Evolutionary conservation across 768 basidiomycete genomes (phyloP).

Genomic region (Mycena chlorophos): DNA sequence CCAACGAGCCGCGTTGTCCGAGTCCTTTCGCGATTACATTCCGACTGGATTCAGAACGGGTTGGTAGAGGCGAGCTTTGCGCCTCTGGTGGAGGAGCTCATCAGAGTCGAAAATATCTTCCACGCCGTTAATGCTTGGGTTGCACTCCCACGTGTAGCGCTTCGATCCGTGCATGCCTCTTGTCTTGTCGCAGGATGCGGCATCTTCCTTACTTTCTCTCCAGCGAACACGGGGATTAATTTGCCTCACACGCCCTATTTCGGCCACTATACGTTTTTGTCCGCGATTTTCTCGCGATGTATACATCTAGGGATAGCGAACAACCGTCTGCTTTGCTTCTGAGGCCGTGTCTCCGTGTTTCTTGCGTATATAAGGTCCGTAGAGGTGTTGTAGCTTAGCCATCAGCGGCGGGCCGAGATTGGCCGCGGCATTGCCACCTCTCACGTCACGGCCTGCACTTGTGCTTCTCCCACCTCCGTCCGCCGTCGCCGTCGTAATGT

Average conservation of each 20-base stretch:
- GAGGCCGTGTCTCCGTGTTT: background rate
- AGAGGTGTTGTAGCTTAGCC: too few species aligned
- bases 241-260: background rate
- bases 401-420: too few species aligned
- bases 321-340: background rate
- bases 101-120: conserved; percentile 9
- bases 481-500: too few species aligned
- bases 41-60: conserved; percentile 2
- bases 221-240: background rate
- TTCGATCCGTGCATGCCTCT: background rate
- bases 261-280: background rate
- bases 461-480: too few species aligned
- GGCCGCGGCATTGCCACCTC: too few species aligned
- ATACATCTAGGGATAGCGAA: background rate
- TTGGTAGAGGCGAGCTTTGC: background rate
- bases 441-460: too few species aligned
- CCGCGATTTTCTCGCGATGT: background rate
- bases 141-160: conserved; percentile 2
- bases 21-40: too few species aligned
- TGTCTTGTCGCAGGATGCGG: background rate
- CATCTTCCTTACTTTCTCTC: background rate
- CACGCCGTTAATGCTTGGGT: background rate
- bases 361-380: too few species aligned
- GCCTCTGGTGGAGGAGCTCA: background rate
- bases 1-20: too few species aligned